Percentiles rank a stretch among this genome's conserved stretches.
phyloP scores from a whole-genome alignment of 345 rosid genomes.

The Salix koriyanagi region DNA sequence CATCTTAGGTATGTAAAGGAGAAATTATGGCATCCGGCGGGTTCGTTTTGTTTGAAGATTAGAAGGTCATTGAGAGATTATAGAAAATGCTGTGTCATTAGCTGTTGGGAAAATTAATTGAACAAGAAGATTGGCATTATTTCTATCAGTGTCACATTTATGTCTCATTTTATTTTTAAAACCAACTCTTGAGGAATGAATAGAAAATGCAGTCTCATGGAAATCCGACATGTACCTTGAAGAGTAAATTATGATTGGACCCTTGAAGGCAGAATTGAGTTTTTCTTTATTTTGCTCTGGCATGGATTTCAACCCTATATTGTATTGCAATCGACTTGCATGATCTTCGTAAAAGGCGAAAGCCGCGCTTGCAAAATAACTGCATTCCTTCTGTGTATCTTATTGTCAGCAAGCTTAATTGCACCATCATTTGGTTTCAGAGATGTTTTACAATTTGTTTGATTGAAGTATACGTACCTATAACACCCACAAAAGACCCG shows the following conservation, averaged over 20 bases:
- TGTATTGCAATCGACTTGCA: background rate
- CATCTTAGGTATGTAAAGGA: background rate
- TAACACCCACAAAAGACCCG: constrained; percentile 32
- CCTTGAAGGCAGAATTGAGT: background rate
- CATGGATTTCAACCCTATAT: background rate
- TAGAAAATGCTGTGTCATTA: background rate
- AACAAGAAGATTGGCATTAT: background rate
- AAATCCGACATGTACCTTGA: background rate
- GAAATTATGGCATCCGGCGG: background rate
- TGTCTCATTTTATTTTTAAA: background rate
- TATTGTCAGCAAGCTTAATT: background rate
- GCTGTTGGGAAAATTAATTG: background rate
- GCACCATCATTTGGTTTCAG: constrained; percentile 5
- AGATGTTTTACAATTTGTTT: constrained; percentile 45
- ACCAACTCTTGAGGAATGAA: background rate
- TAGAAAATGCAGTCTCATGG: background rate
- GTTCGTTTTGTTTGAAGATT: background rate
- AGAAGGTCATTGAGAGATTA: background rate
- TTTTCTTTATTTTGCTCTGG: no score
- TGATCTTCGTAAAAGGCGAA: background rate
- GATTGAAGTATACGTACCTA: constrained; percentile 51
- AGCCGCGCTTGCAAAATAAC: background rate
- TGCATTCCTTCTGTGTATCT: background rate
- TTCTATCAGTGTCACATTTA: background rate
- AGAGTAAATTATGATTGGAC: background rate